Base-by-base conservation (phyloP, 164 flowering plant genomes). In the Berberis thunbergii region DNA sequence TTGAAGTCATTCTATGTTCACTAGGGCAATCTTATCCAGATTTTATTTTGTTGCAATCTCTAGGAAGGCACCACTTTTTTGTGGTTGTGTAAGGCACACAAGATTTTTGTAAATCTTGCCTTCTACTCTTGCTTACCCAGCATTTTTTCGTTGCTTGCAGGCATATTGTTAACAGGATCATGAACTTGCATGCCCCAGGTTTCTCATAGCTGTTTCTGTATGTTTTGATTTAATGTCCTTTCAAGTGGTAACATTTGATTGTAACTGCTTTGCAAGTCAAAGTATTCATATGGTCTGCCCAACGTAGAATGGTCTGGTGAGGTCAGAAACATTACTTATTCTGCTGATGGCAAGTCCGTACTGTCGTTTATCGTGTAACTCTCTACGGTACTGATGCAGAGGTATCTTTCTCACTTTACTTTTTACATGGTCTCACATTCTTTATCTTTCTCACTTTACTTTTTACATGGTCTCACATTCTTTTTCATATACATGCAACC, bases 241-340 rank as follows among this genome's bases (percentile, higher is more conserved):
- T 26, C 26, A 26, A 49, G 11, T 49, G 6, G 6, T 55, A 3
- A 40, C 62, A 68, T 6, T 56, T n/a, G 11, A 6, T 49, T 12
- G n/a, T 52, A 11, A 52, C n/a, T 1, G 10, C 50, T 48, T 41
- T 55, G 6, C 41, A 62, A 68, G 4, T 46, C 26, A 8, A 50
- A 44, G 40, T 68, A 12, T 41, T 49, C 49, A 48, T 67, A 4
- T 73, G 44, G 8, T 54, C 8, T 8, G 26, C 52, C 7, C 50
- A 4, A 54, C 76, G 78, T 78, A 88, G 97, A 92, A 74, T 92
- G 98, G 97, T 89, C 97, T 58, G 97, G 98, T 26, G 97, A 92
- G 70, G 84, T 89, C 45, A 78, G 96, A 38, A 83, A 78, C 77
- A 77, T 92, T 64, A 83, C 84, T 8, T 86, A 88, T 68, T 88